Evolutionary conservation across 164 flowering plant genomes (phyloP).

Genomic region (Magnolia officinalis): DNA sequence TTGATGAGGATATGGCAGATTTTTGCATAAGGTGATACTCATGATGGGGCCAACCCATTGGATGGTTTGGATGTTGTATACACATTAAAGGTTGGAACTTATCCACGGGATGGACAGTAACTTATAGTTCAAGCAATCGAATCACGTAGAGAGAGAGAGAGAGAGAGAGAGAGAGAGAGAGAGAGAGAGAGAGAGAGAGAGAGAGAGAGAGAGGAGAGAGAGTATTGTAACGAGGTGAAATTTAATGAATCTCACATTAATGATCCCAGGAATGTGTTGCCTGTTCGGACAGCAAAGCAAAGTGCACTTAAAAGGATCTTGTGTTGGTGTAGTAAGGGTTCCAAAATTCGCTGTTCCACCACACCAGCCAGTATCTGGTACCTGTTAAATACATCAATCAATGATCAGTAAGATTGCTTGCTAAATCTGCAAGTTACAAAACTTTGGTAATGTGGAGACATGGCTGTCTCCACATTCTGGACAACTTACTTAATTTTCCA

Average conservation of each 20-base stretch:
- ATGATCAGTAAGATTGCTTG: background rate
- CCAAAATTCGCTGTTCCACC: conserved; percentile 78
- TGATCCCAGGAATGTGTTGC: conserved; percentile 94
- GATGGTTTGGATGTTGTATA: too few relatives aligned
- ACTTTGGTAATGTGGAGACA: background rate
- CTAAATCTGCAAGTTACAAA: too few relatives aligned
- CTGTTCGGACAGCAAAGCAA: conserved; percentile 88
- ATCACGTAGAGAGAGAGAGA: too few relatives aligned
- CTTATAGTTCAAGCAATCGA: background rate
- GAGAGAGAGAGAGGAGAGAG: too few relatives aligned
- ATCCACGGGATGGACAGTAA: too few relatives aligned
- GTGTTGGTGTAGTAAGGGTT: conserved; percentile 77
- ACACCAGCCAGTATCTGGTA: conserved; percentile 94
- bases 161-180: too few relatives aligned
- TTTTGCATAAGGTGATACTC: too few relatives aligned
- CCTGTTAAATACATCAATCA: conserved; percentile 32
- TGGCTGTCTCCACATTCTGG: background rate
- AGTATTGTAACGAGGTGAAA: background rate
- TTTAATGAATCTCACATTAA: conserved; percentile 52
- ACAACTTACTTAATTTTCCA: background rate
- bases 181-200: too few relatives aligned
- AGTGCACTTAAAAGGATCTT: conserved; percentile 72
- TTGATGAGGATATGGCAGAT: too few relatives aligned
- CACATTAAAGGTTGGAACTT: too few relatives aligned
- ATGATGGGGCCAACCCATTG: too few relatives aligned